phyloP scores from a whole-genome alignment of 768 basidiomycete genomes.

The Tremella yokohamensis region DNA sequence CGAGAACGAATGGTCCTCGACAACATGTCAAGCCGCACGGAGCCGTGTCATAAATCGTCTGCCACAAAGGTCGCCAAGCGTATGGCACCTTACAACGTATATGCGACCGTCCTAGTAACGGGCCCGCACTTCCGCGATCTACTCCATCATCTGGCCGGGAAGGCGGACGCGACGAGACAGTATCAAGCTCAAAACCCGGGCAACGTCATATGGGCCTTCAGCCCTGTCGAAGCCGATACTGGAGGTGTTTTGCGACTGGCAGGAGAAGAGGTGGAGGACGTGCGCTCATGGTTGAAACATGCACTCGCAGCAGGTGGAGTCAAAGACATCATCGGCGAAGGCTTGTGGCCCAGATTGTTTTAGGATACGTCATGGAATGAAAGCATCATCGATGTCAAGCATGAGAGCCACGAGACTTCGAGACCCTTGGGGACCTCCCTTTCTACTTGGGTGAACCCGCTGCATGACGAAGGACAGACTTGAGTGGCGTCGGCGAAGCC shows the following conservation, averaged over 20 bases:
- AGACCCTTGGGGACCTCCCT: too few species aligned
- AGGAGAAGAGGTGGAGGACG: slow-evolving; percentile 70
- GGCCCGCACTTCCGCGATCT: slow-evolving; percentile 62
- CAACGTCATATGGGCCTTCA: slow-evolving; percentile 78
- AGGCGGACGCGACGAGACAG: slow-evolving; percentile 62
- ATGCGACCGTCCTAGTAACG: slow-evolving; percentile 76
- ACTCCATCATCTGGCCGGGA: slow-evolving; percentile 55
- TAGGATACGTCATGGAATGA: neutral
- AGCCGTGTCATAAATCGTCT: slow-evolving; percentile 28
- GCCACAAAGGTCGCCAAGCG: slow-evolving; percentile 57
- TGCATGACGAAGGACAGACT: too few species aligned
- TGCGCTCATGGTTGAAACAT: slow-evolving; percentile 66
- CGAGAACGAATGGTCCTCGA: slow-evolving; percentile 77
- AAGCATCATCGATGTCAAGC: too few species aligned
- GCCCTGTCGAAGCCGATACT: slow-evolving; percentile 56
- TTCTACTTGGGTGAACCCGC: too few species aligned
- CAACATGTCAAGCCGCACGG: slow-evolving; percentile 29
- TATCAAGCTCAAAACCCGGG: slow-evolving; percentile 60
- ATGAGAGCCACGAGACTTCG: too few species aligned
- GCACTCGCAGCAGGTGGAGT: slow-evolving; percentile 52
- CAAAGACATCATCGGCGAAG: slow-evolving; percentile 39
- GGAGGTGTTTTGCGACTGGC: slow-evolving; percentile 68
- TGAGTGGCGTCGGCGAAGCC: too few species aligned
- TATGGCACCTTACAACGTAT: slow-evolving; percentile 80
- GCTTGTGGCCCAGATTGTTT: slow-evolving; percentile 47